Evolutionary conservation across 2,329 filamentous ascomycete genomes (phyloP).

Genomic region (Penicillium sp.): DNA sequence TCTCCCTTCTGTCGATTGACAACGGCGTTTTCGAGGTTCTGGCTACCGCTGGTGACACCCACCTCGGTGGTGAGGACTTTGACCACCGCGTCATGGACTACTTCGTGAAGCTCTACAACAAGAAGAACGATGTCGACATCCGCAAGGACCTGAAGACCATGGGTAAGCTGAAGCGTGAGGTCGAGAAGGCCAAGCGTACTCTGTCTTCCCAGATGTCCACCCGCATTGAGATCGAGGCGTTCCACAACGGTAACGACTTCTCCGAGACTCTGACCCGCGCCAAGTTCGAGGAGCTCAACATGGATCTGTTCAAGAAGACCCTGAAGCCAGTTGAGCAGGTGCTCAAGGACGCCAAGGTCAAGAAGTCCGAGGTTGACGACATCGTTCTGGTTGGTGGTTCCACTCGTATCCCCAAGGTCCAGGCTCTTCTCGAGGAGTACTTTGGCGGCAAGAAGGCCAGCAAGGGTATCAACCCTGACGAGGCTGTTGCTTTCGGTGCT

Average conservation of each 20-base stretch:
- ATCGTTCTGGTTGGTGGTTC: conserved; percentile 98
- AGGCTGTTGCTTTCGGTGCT: conserved; percentile 96
- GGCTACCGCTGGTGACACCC: conserved; percentile 92
- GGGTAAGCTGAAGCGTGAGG: conserved; percentile 99
- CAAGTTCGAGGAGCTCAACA: conserved; percentile 99
- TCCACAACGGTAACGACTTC: conserved; percentile 96
- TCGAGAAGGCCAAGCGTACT: conserved; percentile 98
- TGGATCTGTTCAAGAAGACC: conserved; percentile 98
- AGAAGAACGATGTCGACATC: conserved; percentile 89
- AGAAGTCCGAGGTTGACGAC: conserved; percentile 91
- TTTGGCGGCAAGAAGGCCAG: conserved; percentile 93
- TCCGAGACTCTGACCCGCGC: conserved; percentile 96
- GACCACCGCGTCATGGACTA: conserved; percentile 95
- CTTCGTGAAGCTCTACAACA: conserved; percentile 97
- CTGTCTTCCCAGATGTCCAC: conserved; percentile 91
- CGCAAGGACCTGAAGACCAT: conserved; percentile 95
- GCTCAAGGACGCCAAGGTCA: conserved; percentile 94
- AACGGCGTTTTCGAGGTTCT: conserved; percentile 90
- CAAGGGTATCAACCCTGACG: conserved; percentile 99
- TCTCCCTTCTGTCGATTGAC: conserved; percentile 85
- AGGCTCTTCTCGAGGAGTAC: conserved; percentile 89
- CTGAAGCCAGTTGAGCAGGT: conserved; percentile 98
- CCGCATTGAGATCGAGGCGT: conserved; percentile 92
- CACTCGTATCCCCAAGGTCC: conserved; percentile 98
- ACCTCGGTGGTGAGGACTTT: conserved; percentile 97